Evolutionary conservation across 352 stramenopile genomes (phyloP), one percentile per base, ranked within the genome.

Genomic region (Albugo laibachii): DNA sequence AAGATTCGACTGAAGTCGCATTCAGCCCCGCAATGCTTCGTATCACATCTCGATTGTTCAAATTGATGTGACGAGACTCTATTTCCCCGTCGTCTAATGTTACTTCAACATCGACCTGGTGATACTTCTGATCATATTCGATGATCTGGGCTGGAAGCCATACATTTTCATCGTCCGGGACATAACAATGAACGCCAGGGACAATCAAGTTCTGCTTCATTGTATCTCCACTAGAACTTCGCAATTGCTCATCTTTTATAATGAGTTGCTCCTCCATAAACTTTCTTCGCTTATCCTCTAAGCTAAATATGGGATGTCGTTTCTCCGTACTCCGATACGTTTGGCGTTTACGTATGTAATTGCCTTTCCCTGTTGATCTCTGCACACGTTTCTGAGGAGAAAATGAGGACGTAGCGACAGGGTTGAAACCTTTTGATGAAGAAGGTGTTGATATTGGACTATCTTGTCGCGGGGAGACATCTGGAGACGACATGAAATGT

Each of bases 191-290:
- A 15, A 91, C 75, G n/a, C 79, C 79, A 1, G 70, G 73, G 2
- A 89, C 80, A 55, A 88, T 89, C 45, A 87, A 57, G 51, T 89
- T 89, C 36, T 84, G 72, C 50, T 83, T 89, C 46, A 72, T 58
- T 11, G 19, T 71, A 6, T 71, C 69, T 16, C 74, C 79, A 12
- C 58, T 62, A 37, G 65, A 66, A 37, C 83, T 62, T 19, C 71
- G 66, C 16, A 69, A 58, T 47, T 87, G 72, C 43, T 88, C 76
- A 45, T 87, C 74, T 50, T 92, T 92, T 39, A 86, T 55, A 34
- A 68, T 41, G 1, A 88, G 49, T 53, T 92, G 79, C 45, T 84
- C 66, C 20, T 83, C 61, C 76, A 92, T 88, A 48, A 92, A 92
- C 27, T 52, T 51, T 41, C 80, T 73, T 8, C 79, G 69, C 55